These are phyloP conservation scores for Nakazawaea molendinolei DNA, from an alignment of 805 yeast genomes.

Conservation along the genomic window DNA sequence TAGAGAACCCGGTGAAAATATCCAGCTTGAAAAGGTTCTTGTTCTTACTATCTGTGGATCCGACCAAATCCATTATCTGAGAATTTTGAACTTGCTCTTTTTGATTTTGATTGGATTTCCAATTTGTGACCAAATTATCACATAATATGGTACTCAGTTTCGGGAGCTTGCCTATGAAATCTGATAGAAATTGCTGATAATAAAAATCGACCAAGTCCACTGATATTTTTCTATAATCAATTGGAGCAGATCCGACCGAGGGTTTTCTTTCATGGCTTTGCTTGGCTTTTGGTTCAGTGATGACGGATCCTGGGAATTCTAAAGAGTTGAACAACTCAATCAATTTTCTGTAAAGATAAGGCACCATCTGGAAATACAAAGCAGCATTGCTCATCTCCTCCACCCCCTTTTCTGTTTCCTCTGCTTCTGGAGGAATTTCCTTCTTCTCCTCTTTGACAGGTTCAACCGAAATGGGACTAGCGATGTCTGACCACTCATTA, in stretches of 20 bases:
- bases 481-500: slow-evolving; percentile 6
- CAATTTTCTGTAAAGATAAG: slow-evolving; percentile 24
- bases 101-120: slow-evolving; percentile 29
- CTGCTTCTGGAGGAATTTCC: slow-evolving; percentile 12
- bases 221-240: slow-evolving; percentile 24
- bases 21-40: slow-evolving; percentile 30
- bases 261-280: slow-evolving; percentile 5
- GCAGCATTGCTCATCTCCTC: slow-evolving; percentile 23
- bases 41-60: slow-evolving; percentile 15
- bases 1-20: slow-evolving; percentile 56
- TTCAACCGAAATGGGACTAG: slow-evolving; percentile 1
- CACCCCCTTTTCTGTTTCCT: slow-evolving; percentile 1
- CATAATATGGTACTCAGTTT: slow-evolving; percentile 25
- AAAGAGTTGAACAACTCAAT: slow-evolving; percentile 18
- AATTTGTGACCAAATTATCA: slow-evolving; percentile 26
- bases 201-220: slow-evolving; percentile 28
- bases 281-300: slow-evolving; percentile 15
- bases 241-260: background rate
- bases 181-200: slow-evolving; percentile 27
- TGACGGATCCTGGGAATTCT: slow-evolving; percentile 19
- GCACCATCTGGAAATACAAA: slow-evolving; percentile 29
- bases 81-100: slow-evolving; percentile 33
- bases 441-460: slow-evolving; percentile 16
- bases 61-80: slow-evolving; percentile 28
- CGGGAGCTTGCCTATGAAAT: slow-evolving; percentile 27